Evolutionary conservation across 306 rosid genomes (phyloP).

Genomic region (Castanea mollissima): DNA sequence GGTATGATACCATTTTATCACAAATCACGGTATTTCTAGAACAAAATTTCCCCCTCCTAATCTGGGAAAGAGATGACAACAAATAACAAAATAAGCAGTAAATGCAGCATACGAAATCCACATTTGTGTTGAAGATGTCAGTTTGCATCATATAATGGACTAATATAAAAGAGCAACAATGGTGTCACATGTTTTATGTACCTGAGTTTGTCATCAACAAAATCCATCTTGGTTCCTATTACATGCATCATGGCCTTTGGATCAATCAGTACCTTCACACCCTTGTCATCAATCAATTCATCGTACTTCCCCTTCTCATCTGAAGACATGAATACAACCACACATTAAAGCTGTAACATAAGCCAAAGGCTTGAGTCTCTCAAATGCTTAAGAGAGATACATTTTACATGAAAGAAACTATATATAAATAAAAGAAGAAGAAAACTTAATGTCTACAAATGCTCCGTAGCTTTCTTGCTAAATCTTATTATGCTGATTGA

Average conservation of each 20-base stretch:
- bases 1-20: too few species aligned
- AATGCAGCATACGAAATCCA: too few species aligned
- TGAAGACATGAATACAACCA: slow-evolving; percentile 12
- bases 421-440: not conserved
- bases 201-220: slow-evolving; percentile 93
- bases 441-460: not conserved
- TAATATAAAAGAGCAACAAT: not conserved
- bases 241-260: slow-evolving; percentile 99
- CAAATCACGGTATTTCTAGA: too few species aligned
- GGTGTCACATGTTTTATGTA: slow-evolving; percentile 11
- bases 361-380: not conserved
- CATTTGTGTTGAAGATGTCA: not conserved
- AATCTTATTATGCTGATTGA: not conserved
- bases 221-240: slow-evolving; percentile 94
- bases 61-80: too few species aligned
- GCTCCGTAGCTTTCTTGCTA: not conserved
- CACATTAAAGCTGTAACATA: not conserved
- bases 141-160: not conserved
- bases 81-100: too few species aligned
- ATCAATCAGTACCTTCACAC: slow-evolving; percentile 83
- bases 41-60: too few species aligned
- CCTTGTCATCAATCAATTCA: slow-evolving; percentile 87
- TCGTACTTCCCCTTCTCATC: slow-evolving; percentile 94
- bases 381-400: not conserved
- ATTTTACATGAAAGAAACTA: not conserved